Percentiles rank a stretch among this genome's conserved stretches.
phyloP scores from a whole-genome alignment of 306 rosid genomes.

The Lablab purpureus region DNA sequence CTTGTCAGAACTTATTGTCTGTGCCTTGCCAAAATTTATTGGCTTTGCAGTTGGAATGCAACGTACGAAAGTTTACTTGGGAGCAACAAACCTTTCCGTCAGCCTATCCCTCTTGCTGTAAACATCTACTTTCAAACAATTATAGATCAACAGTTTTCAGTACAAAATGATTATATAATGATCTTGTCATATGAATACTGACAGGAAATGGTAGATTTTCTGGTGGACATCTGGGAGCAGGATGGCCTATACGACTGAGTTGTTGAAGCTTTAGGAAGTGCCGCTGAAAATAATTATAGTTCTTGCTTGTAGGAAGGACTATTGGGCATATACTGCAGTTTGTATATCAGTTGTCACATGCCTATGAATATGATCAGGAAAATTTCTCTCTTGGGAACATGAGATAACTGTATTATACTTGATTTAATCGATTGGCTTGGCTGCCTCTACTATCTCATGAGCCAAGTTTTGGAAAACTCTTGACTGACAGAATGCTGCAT shows the following conservation, averaged over 20 bases:
- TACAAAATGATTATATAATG: slow-evolving; percentile 28
- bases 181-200: slow-evolving; percentile 19
- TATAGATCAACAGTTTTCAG: background rate
- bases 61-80: slow-evolving; percentile 85
- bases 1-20: slow-evolving; percentile 71
- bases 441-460: slow-evolving; percentile 29
- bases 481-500: slow-evolving; percentile 20
- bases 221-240: slow-evolving; percentile 93
- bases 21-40: slow-evolving; percentile 59
- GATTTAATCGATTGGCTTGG: slow-evolving; percentile 45
- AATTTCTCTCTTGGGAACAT: slow-evolving; percentile 40
- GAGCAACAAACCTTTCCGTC: slow-evolving; percentile 88
- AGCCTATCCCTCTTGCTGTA: slow-evolving; percentile 81
- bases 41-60: slow-evolving; percentile 94
- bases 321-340: slow-evolving; percentile 44
- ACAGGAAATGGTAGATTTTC: slow-evolving; percentile 99
- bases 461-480: slow-evolving; percentile 43
- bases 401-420: slow-evolving; percentile 41
- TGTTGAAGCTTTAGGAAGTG: slow-evolving; percentile 43
- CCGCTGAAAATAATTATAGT: slow-evolving; percentile 47
- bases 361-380: slow-evolving; percentile 46
- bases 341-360: slow-evolving; percentile 51
- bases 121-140: slow-evolving; percentile 45
- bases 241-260: slow-evolving; percentile 89
- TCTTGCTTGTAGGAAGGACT: slow-evolving; percentile 53